A percentile compares a stretch with the other conserved stretches of the same genome.
These are phyloP conservation scores for Trichoderma atrobrunneum DNA, from an alignment of 2,329 filamentous ascomycete species.

Conservation along the genomic window DNA sequence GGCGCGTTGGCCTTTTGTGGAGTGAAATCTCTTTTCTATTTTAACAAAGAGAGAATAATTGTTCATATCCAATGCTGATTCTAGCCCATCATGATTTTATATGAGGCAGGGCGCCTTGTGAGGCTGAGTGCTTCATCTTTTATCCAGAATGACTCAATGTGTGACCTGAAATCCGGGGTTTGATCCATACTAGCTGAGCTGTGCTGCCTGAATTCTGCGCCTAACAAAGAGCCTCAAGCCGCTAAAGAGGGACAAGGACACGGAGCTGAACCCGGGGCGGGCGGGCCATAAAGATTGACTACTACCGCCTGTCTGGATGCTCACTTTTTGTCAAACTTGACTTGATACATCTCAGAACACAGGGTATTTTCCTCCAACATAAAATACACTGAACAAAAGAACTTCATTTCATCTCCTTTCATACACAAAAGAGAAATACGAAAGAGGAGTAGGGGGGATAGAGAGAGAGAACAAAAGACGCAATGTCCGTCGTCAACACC, in stretches of 20 bases:
- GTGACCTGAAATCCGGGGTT: background rate
- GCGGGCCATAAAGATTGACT: background rate
- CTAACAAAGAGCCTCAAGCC: conserved; percentile 1
- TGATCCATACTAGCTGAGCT: background rate
- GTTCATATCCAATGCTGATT: background rate
- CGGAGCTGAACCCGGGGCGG: background rate
- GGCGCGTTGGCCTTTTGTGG: background rate
- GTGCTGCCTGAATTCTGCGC: conserved; percentile 7
- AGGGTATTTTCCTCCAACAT: background rate
- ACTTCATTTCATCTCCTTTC: background rate
- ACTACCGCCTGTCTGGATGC: background rate
- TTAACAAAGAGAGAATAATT: background rate
- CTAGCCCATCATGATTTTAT: background rate
- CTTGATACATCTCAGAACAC: background rate
- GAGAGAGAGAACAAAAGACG: background rate
- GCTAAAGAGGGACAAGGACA: background rate
- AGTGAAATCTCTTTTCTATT: background rate
- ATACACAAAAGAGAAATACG: background rate
- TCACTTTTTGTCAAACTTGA: background rate
- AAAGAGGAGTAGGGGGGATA: background rate
- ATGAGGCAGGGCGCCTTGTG: background rate
- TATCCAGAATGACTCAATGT: background rate
- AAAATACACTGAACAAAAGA: background rate
- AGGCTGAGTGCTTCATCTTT: background rate
- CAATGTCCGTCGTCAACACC: background rate